Evolutionary conservation across 129 eudicot species (phyloP).

Genomic region (Artemisia annua): DNA sequence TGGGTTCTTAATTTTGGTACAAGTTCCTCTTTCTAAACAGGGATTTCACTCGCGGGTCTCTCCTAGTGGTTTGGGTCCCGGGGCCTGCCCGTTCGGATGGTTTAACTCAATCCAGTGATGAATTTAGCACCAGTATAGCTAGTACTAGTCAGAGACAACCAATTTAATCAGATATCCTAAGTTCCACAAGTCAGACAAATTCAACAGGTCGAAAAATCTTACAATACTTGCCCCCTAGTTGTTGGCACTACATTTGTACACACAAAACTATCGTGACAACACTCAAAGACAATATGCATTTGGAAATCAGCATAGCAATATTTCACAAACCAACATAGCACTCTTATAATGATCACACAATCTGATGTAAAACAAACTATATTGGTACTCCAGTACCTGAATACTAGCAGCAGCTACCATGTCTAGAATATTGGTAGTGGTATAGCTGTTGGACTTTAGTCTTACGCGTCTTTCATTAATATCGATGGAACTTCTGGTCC

Average conservation of each 20-base stretch:
- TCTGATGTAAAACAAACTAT: background rate
- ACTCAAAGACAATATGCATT: background rate
- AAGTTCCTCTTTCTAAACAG: background rate
- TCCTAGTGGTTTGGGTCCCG: too few species aligned
- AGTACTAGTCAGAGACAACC: background rate
- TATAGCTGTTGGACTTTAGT: slow-evolving; percentile 82
- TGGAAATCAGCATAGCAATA: background rate
- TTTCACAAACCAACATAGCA: background rate
- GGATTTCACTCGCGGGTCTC: background rate
- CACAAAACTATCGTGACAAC: background rate
- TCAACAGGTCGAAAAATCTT: background rate
- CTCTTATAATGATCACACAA: background rate
- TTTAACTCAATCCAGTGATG: background rate
- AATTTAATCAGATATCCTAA: background rate
- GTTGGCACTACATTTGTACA: background rate
- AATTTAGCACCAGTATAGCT: background rate
- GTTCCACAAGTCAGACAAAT: background rate
- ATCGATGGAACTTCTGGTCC: slow-evolving; percentile 73
- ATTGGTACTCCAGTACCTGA: slow-evolving; percentile 48
- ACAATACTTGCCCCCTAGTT: background rate
- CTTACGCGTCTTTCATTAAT: slow-evolving; percentile 70
- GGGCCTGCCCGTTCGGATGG: too few species aligned
- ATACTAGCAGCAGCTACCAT: slow-evolving; percentile 85
- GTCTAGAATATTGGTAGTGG: slow-evolving; percentile 76
- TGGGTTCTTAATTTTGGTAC: background rate